A percentile compares a stretch with the other conserved stretches of the same genome.
phyloP scores from a whole-genome alignment of 495 filamentous ascomycete species.

The Aspergillus diversus region DNA sequence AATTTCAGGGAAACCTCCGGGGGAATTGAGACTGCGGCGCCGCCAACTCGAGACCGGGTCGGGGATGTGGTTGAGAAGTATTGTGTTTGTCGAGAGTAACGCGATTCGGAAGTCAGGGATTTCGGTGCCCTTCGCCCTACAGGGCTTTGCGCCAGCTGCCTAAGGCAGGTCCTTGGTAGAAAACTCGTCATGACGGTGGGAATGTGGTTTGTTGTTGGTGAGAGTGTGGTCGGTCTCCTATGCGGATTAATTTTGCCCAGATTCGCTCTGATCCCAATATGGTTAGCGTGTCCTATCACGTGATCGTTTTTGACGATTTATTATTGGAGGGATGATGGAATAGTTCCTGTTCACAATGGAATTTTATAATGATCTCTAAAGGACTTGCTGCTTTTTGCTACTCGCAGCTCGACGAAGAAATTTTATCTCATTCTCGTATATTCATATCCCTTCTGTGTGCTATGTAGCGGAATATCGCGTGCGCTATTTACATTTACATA shows the following conservation, averaged over 20 bases:
- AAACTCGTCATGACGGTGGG: conserved; percentile 38
- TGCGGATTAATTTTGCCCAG: conserved; percentile 45
- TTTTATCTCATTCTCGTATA: not conserved
- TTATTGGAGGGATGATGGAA: too few species aligned
- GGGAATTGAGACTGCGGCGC: conserved; percentile 79
- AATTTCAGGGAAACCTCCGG: conserved; percentile 74
- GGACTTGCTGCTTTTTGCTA: not conserved
- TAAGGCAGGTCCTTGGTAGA: conserved; percentile 45
- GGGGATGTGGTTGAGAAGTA: conserved; percentile 71
- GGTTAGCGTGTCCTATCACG: conserved; percentile 36
- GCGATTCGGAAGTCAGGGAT: conserved; percentile 78
- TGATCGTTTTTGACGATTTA: conserved; percentile 18
- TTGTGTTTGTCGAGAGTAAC: conserved; percentile 51
- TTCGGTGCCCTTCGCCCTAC: conserved; percentile 48
- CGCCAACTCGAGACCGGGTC: conserved; percentile 78
- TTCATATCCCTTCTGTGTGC: not conserved
- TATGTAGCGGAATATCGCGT: not conserved
- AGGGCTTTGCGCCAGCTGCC: conserved; percentile 45
- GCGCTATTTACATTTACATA: not conserved
- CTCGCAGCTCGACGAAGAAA: not conserved
- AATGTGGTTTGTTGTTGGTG: conserved; percentile 28
- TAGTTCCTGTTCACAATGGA: too few species aligned
- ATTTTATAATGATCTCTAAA: too few species aligned
- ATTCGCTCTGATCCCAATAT: conserved; percentile 25
- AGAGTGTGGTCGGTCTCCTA: conserved; percentile 25